Evolutionary conservation across 2,329 filamentous ascomycete species (phyloP).

Genomic region (Penicillium sp.): DNA sequence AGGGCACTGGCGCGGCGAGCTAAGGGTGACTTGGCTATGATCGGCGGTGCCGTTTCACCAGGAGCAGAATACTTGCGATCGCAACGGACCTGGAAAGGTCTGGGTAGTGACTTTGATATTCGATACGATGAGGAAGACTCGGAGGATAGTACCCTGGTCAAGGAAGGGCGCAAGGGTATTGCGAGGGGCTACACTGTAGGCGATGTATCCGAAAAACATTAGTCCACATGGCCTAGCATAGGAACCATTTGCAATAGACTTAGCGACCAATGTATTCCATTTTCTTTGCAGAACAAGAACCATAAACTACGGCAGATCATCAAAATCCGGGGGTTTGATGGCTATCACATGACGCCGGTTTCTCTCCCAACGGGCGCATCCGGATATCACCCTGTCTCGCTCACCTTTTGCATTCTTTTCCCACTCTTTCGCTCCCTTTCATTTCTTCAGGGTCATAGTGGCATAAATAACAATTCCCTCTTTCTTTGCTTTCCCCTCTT

Average conservation of each 20-base stretch:
- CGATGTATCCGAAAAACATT: conserved; percentile 47
- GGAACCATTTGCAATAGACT: conserved; percentile 7
- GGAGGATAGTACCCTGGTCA: conserved; percentile 61
- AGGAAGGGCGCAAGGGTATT: conserved; percentile 82
- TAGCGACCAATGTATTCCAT: conserved; percentile 1
- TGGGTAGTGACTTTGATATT: conserved; percentile 79
- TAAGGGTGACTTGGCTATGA: conserved; percentile 70
- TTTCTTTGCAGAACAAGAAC: neutral
- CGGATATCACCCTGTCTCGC: conserved; percentile 11
- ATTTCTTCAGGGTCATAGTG: neutral
- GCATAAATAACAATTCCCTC: neutral
- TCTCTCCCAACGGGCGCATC: conserved; percentile 22
- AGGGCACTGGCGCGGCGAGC: conserved; percentile 60
- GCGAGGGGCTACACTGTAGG: conserved; percentile 84
- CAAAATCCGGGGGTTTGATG: conserved; percentile 6
- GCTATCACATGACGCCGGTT: conserved; percentile 26
- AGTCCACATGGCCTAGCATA: conserved; percentile 3
- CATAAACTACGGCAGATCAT: neutral
- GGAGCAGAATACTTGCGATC: conserved; percentile 83
- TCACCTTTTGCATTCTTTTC: neutral
- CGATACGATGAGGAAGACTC: conserved; percentile 58
- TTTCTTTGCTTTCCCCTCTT: conserved; percentile 9
- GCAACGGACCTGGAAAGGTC: conserved; percentile 82
- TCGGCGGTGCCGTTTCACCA: conserved; percentile 85
- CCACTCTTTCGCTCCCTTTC: neutral